Evolutionary conservation across 495 filamentous ascomycete species (phyloP).

Genomic region (Apiosordaria backusii): DNA sequence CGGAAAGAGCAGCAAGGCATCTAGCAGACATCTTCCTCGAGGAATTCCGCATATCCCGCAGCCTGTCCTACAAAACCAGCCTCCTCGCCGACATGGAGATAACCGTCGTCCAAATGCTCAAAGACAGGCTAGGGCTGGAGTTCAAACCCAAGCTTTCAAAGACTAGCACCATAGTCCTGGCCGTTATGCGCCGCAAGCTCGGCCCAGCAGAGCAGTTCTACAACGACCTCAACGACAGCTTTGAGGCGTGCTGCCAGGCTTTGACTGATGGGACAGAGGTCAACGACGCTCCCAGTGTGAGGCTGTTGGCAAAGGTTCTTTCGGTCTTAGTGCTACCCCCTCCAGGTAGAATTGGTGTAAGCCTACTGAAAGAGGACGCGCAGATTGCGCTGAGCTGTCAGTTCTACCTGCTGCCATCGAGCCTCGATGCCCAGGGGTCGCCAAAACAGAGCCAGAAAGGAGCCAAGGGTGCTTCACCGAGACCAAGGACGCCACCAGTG

Average conservation of each 20-base stretch:
- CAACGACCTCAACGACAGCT: not conserved
- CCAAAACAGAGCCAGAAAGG: not conserved
- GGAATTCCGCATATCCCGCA: slow-evolving; percentile 8
- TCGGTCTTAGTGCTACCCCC: not conserved
- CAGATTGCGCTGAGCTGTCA: slow-evolving; percentile 10
- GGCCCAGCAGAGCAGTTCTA: slow-evolving; percentile 8
- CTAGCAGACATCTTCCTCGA: slow-evolving; percentile 6
- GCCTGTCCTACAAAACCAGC: not conserved
- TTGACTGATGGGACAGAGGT: not conserved
- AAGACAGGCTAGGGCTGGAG: slow-evolving; percentile 6
- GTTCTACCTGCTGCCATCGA: slow-evolving; percentile 2
- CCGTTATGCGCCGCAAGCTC: slow-evolving; percentile 8
- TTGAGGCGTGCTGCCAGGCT: slow-evolving; percentile 1
- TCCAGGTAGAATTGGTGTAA: not conserved
- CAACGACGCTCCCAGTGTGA: slow-evolving; percentile 3
- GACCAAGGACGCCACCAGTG: not conserved
- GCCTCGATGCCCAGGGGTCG: not conserved
- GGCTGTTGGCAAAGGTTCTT: slow-evolving; percentile 9
- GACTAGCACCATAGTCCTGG: slow-evolving; percentile 1
- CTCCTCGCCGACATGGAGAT: not conserved
- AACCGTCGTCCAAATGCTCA: not conserved
- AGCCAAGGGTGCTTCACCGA: not conserved
- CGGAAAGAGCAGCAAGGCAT: not conserved
- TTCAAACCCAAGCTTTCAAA: slow-evolving; percentile 9
- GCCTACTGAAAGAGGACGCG: not conserved